Base-by-base conservation (phyloP, 78 protist genomes). In the Cavenderia fasciculata region DNA sequence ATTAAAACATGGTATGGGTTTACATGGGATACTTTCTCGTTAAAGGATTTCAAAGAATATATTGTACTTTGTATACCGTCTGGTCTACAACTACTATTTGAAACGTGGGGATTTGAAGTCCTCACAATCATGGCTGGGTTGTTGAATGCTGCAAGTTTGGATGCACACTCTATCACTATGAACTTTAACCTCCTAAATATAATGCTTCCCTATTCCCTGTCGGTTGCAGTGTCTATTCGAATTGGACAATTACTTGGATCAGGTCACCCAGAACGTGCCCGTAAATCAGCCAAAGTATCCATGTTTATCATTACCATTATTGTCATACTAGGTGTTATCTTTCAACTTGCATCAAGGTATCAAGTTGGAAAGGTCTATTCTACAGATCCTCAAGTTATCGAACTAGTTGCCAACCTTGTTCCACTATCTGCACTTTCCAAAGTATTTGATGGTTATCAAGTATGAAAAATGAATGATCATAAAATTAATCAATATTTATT, bases 1-100 rank as follows among this genome's bases (percentile, higher is more conserved):
- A 10, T 57, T n/a, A 23, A 56, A 23, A 82, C 90, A 27, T 82
- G 90, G 90, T 82, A 29, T 57, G 90, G 90, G 25, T 82, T 82
- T 40, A 68, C 90, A 40, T 1, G 41, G 1, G 69, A 69, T 14
- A 31, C 65, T 8, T 65, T 44, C 8, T 21, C 14, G 40, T 34
- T 38, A 10, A 11, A 1, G 25, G 90, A 78, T 43, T 33, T 82
- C 11, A 82, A 68, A 31, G 90, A 82, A 19, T 82, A 65, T 43
- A 56, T 65, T 21, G 57, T 25, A 65, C 51, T 82, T 0, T 76
- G 61, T 1, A 51, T 82, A 23, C 78, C 78, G 0, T 76, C 90
- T 5, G 90, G 90, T 31, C n/a, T 54, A 23, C 90, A 82, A 56
- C 25, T 82, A 70, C 34, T 43, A 19, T 82, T 82, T 19, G 90